Evolutionary conservation across 2,329 filamentous ascomycete genomes (phyloP), one percentile per base, ranked within the genome.

Genomic region (Sclerotinia borealis): DNA sequence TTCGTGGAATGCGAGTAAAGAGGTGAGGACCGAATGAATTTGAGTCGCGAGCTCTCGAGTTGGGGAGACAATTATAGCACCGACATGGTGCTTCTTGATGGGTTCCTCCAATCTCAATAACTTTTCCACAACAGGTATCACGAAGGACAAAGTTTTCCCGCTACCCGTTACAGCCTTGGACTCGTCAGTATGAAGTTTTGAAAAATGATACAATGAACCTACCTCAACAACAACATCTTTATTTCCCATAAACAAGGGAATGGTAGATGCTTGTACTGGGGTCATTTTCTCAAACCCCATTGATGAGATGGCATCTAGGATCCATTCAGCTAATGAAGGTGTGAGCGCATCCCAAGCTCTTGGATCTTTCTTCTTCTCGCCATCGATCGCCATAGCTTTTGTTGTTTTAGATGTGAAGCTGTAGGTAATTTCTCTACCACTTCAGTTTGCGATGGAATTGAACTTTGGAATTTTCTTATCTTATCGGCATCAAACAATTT

Each of bases 181-280:
- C n/a, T 19, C 49, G 27, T 71, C 31, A 71, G 61, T 29, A 36
- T 47, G 19, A 37, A 15, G 22, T 11, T 22, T 62, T 62, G 4
- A 39, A 52, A 58, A 47, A 51, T 17, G 25, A 58, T 31, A 61
- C 9, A 29, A 25, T 11, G 67, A 9, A 59, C 58, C 52, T 74
- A 85, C 86, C 79, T 96, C 92, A 7, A 96, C 92, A 1, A 96
- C 92, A 5, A 96, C 91, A 76, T 96, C 92, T 73, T 96, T 96
- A 75, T 96, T 90, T 59, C 86, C 88, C 77, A 93, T 87, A 74
- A 96, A 95, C 59, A 96, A 84, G 15, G 92, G 92, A 68, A 97
- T 89, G 5, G 91, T 89, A 64, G 92, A 93, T 50, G 93, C 91
- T 78, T 98, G 93, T n/a, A 97, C 93, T 1, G 93, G 93, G 4